Conservation (phyloP, 2,329 filamentous ascomycete species). For the Lojkania enalia region DNA sequence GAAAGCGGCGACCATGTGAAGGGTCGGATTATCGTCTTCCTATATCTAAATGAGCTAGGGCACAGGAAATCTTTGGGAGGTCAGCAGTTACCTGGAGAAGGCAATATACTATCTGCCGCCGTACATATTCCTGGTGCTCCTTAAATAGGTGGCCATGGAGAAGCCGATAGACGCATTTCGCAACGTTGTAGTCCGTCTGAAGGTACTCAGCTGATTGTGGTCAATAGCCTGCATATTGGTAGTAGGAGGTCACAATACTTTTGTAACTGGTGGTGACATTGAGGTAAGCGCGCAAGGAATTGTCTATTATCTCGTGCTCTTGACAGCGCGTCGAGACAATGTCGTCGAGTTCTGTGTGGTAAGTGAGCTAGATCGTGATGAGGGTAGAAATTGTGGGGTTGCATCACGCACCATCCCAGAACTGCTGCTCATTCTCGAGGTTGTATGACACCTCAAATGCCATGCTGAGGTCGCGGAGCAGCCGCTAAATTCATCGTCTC, state of each 20-base stretch:
- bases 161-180: slow-evolving; percentile 77
- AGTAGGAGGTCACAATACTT: slow-evolving; percentile 47
- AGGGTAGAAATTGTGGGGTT: slow-evolving; percentile 20
- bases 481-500: slow-evolving; percentile 43
- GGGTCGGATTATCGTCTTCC: slow-evolving; percentile 79
- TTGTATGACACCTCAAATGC: slow-evolving; percentile 69
- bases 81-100: slow-evolving; percentile 67
- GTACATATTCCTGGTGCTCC: slow-evolving; percentile 80
- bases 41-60: slow-evolving; percentile 45
- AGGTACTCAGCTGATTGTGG: slow-evolving; percentile 65
- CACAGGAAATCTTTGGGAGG: neutral
- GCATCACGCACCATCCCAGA: slow-evolving; percentile 76
- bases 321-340: slow-evolving; percentile 64
- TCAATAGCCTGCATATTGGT: slow-evolving; percentile 21
- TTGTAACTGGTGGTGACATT: slow-evolving; percentile 75
- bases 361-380: slow-evolving; percentile 25
- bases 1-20: slow-evolving; percentile 82
- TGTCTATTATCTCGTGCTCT: slow-evolving; percentile 73
- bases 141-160: slow-evolving; percentile 75
- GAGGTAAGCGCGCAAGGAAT: slow-evolving; percentile 82
- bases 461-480: slow-evolving; percentile 53
- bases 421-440: slow-evolving; percentile 79
- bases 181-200: slow-evolving; percentile 76
- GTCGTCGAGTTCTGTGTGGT: slow-evolving; percentile 63
- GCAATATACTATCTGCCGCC: slow-evolving; percentile 89